These are phyloP conservation scores for Corymbia citriodora DNA, from an alignment of 441 rosid genomes.

Conservation along the genomic window DNA sequence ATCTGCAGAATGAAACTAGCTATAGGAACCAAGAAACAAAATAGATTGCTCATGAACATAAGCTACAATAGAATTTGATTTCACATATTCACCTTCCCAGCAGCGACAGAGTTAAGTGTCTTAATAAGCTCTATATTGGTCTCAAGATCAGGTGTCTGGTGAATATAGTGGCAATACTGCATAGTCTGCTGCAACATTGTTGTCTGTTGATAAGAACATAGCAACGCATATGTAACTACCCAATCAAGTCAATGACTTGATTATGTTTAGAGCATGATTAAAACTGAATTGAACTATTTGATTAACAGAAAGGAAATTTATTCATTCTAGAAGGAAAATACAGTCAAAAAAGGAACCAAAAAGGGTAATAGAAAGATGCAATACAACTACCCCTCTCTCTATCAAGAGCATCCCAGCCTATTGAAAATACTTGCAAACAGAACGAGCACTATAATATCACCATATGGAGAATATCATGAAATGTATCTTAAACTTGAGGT, in stretches of 20 bases:
- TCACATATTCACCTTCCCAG: constrained; percentile 57
- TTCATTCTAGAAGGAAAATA: neutral
- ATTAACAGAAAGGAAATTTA: neutral
- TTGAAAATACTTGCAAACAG: too few relatives aligned
- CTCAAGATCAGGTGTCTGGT: constrained; percentile 82
- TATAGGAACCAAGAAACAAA: neutral
- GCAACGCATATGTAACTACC: neutral
- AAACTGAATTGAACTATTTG: too few relatives aligned
- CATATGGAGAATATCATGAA: too few relatives aligned
- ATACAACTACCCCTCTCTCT: too few relatives aligned
- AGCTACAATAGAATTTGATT: neutral
- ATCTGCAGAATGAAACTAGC: constrained; percentile 35
- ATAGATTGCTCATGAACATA: neutral
- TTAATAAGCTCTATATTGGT: constrained; percentile 79
- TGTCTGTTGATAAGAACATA: constrained; percentile 31
- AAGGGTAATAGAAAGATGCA: too few relatives aligned
- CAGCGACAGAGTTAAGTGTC: constrained; percentile 75
- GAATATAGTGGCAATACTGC: constrained; percentile 46
- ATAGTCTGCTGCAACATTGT: constrained; percentile 99
- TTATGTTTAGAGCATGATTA: neutral
- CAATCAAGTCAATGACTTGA: too few relatives aligned
- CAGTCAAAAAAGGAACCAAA: neutral
- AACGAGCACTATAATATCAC: too few relatives aligned
- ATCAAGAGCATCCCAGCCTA: too few relatives aligned
- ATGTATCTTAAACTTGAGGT: too few relatives aligned